Base-by-base conservation (phyloP, 1,284 basidiomycete genomes). In the Trichosporon ovoides region DNA sequence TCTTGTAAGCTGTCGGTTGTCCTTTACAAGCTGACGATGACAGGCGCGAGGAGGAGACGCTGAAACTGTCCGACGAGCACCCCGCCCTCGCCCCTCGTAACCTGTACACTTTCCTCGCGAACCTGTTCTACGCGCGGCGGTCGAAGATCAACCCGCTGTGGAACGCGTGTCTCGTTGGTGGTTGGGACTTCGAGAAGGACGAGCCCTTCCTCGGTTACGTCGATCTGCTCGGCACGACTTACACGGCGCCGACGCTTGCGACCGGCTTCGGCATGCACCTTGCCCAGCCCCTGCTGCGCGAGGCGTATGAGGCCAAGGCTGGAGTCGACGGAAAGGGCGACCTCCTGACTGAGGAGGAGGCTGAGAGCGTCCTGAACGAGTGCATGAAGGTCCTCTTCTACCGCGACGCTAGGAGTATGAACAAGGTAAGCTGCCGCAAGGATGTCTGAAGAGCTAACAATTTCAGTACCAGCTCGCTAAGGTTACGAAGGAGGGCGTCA, bases 201-300 rank as follows among this genome's bases (percentile, higher is more conserved):
- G 72, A 73, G 76, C 82, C 83, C 35, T 95, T 95, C 82, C 79
- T 98, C 52, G 87, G 91, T 3, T 98, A 89, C 72, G 94, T 99
- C 48, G 95, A 99, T 77, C 82, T 98, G n/a, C 82, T 97, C n/a
- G 96, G 96, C 31, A 96, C 92, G 22, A 98, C 96, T 0, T 98
- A 98, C 75, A 84, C 88, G 11, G 85, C 93, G 7, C 87, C 90
- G n/a, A 95, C 93, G 6, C 85, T 98, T 37, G 96, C 95, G 2
- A 98, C 96, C 0, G 95, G 96, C 1, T 98, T 91, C 75, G 96
- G 95, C n/a, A 83, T 87, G 18, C 88, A 95, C 78, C 88, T 99
- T 56, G 95, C 95, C 2, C 88, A 92, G 69, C 96, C 96, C 0
- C 80, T 99, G 16, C 82, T 99, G 34, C 85, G 95, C 38, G 89